A percentile compares a stretch with the other conserved stretches of the same genome.
Conservation (phyloP, 306 rosid genomes). For the Quercus alba region DNA sequence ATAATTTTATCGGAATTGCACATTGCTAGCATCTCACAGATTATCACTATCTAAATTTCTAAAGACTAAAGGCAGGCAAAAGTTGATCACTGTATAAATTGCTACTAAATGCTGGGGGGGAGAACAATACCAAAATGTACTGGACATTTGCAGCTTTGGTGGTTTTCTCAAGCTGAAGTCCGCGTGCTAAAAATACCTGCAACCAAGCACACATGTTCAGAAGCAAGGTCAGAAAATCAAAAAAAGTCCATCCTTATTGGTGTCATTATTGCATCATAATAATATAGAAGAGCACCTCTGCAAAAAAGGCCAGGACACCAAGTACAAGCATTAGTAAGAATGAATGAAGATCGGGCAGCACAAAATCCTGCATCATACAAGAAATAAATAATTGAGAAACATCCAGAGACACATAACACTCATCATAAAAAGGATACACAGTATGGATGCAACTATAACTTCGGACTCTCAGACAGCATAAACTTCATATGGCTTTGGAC, state of each 20-base stretch:
- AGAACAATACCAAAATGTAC: constrained; percentile 54
- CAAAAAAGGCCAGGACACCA: constrained; percentile 65
- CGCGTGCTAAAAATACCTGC: constrained; percentile 76
- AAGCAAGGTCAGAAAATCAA: not conserved
- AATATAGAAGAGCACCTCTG: constrained; percentile 56
- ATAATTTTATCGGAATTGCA: not conserved
- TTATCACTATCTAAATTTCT: not conserved
- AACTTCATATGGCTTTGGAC: not conserved
- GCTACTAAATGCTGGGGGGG: not conserved
- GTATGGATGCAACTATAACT: not conserved
- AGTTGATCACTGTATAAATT: not conserved
- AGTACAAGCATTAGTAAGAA: constrained; percentile 51
- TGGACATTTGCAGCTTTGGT: constrained; percentile 56
- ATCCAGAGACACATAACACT: not conserved
- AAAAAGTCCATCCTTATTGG: not conserved
- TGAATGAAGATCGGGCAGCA: constrained; percentile 53
- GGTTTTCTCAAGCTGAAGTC: constrained; percentile 85
- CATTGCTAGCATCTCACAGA: not conserved
- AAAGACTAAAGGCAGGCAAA: not conserved
- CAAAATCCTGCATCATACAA: constrained; percentile 53
- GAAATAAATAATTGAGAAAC: not conserved
- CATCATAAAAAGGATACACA: not conserved
- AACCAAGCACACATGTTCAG: constrained; percentile 6
- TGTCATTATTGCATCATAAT: not conserved
- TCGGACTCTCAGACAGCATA: not conserved